These are phyloP conservation scores for Aurinia saxatilis DNA, from an alignment of 345 rosid genomes.

Conservation along the genomic window DNA sequence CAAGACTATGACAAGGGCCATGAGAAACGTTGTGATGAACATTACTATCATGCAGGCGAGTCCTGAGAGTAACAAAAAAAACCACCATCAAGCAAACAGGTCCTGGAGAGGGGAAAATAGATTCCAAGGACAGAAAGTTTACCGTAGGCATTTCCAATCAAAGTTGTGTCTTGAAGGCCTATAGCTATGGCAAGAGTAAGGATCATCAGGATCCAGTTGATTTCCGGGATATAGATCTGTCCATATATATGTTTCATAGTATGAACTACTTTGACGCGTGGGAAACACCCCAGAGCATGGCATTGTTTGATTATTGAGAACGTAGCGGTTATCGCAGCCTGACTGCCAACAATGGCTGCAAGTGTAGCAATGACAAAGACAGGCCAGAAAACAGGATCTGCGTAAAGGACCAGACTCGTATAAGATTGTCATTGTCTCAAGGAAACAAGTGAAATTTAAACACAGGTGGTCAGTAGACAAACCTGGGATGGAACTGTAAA, in stretches of 20 bases:
- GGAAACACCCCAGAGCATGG: conserved; percentile 94
- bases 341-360: conserved; percentile 90
- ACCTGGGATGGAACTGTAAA: conserved; percentile 82
- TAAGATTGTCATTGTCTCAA: conserved; percentile 9
- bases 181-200: conserved; percentile 74
- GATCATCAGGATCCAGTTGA: conserved; percentile 95
- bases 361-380: conserved; percentile 85
- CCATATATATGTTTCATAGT: conserved; percentile 77
- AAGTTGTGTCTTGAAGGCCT: conserved; percentile 70
- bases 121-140: conserved; percentile 13
- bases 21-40: conserved; percentile 82
- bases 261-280: conserved; percentile 90
- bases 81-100: conserved; percentile 18
- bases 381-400: conserved; percentile 81
- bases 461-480: conserved; percentile 18
- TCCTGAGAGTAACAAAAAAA: conserved; percentile 43
- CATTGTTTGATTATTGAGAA: conserved; percentile 89
- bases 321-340: conserved; percentile 81
- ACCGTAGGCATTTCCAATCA: conserved; percentile 95
- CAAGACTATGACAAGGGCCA: conserved; percentile 76
- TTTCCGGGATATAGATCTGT: conserved; percentile 93
- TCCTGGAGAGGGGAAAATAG: background rate
- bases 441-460: background rate
- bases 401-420: conserved; percentile 21
- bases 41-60: conserved; percentile 84